A percentile compares a stretch with the other conserved stretches of the same genome.
These are phyloP conservation scores for Sinapis alba DNA, from an alignment of 441 rosid genomes.

Conservation along the genomic window DNA sequence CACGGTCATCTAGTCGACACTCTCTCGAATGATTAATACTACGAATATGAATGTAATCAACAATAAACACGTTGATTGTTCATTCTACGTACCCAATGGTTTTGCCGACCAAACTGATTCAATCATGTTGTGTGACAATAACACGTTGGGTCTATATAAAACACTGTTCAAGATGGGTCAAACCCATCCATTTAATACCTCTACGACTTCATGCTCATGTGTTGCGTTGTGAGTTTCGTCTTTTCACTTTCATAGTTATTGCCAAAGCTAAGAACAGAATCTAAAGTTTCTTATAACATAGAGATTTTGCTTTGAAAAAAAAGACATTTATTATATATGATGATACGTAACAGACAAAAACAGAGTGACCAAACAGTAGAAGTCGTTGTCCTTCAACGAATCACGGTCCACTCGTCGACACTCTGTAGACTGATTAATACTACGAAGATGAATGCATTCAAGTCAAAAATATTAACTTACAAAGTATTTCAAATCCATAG, in stretches of 20 bases:
- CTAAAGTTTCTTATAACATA: neutral
- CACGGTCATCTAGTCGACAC: neutral
- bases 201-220: slow-evolving; percentile 25
- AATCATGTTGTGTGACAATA: slow-evolving; percentile 24
- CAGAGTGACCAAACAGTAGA: neutral
- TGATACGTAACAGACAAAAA: neutral
- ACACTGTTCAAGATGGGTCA: slow-evolving; percentile 21
- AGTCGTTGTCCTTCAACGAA: neutral
- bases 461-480: neutral
- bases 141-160: neutral
- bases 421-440: slow-evolving; percentile 10
- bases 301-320: too few relatives aligned
- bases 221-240: slow-evolving; percentile 15
- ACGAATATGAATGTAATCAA: neutral
- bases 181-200: slow-evolving; percentile 27
- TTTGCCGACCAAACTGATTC: slow-evolving; percentile 25
- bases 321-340: neutral
- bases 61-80: too few relatives aligned
- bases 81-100: slow-evolving; percentile 9
- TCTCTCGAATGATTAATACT: slow-evolving; percentile 4
- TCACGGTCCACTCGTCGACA: neutral
- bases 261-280: slow-evolving; percentile 27
- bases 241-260: slow-evolving; percentile 26
- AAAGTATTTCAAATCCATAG: slow-evolving; percentile 1
- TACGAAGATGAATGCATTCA: neutral